Conservation (phyloP, 202 grass and related monocot genomes). For the Eragrostis tef region DNA sequence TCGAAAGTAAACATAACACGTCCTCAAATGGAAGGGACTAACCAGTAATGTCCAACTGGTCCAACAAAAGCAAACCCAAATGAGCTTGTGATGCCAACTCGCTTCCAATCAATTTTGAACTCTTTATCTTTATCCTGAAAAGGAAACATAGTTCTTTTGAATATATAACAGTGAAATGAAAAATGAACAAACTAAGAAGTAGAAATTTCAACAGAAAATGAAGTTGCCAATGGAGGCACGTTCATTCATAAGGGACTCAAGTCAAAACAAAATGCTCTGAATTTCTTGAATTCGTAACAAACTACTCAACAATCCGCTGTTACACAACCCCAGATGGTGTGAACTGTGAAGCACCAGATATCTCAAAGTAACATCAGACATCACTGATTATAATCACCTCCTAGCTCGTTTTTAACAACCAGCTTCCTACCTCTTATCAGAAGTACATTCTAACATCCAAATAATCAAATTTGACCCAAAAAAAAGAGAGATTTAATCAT, state of each 20-base stretch:
- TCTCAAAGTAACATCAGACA: neutral
- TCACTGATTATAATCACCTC: neutral
- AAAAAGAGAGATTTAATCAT: neutral
- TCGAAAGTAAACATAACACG: neutral
- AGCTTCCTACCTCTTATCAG: neutral
- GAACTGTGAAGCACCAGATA: neutral
- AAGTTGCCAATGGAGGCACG: too few relatives aligned
- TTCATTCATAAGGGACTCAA: too few relatives aligned
- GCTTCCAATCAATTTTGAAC: slow-evolving; percentile 91
- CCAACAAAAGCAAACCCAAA: slow-evolving; percentile 95
- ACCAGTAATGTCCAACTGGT: slow-evolving; percentile 96
- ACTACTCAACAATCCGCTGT: neutral
- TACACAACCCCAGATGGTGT: neutral
- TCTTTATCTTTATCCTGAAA: slow-evolving; percentile 80
- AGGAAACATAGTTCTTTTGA: slow-evolving; percentile 12
- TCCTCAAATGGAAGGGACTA: slow-evolving; percentile 42
- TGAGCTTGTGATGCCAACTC: slow-evolving; percentile 83
- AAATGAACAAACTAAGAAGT: slow-evolving; percentile 4
- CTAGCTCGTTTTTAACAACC: neutral
- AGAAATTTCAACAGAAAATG: neutral
- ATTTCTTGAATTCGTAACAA: too few relatives aligned
- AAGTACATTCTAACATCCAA: neutral
- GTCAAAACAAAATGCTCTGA: too few relatives aligned
- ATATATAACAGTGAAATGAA: neutral
- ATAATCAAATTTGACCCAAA: neutral